Conservation (phyloP, 352 stramenopile genomes). For the Pythium dissimile region DNA sequence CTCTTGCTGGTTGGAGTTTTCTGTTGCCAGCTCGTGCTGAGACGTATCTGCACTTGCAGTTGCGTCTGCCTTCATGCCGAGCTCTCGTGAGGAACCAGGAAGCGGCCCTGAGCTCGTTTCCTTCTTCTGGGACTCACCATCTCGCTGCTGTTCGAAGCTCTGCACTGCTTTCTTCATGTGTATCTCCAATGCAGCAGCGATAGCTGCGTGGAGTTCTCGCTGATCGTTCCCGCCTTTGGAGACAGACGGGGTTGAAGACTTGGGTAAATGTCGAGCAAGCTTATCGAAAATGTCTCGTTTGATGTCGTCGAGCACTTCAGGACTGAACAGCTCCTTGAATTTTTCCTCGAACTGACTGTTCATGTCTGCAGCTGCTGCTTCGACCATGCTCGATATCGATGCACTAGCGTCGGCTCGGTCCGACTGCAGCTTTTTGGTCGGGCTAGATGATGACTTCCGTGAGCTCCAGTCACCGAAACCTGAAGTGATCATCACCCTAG, state of each 20-base stretch:
- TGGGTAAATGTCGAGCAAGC: slow-evolving; percentile 31
- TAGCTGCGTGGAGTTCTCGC: slow-evolving; percentile 44
- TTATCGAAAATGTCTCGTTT: slow-evolving; percentile 63
- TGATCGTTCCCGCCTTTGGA: slow-evolving; percentile 9
- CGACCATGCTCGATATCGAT: slow-evolving; percentile 15
- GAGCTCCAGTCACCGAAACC: too few relatives aligned
- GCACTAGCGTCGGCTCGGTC: neutral
- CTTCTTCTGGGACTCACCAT: slow-evolving; percentile 14
- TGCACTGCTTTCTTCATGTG: slow-evolving; percentile 41
- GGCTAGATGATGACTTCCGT: neutral
- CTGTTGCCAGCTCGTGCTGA: neutral
- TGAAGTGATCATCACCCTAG: too few relatives aligned
- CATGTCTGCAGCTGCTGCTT: slow-evolving; percentile 13
- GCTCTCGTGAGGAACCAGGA: too few relatives aligned
- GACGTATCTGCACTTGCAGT: neutral
- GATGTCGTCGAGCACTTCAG: slow-evolving; percentile 48
- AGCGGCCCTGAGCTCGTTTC: neutral
- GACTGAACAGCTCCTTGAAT: slow-evolving; percentile 50
- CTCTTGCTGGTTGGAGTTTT: neutral
- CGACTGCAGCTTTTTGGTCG: neutral
- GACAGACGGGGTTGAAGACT: neutral
- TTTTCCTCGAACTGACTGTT: slow-evolving; percentile 29
- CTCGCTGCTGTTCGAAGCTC: slow-evolving; percentile 21
- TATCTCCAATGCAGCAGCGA: slow-evolving; percentile 42
- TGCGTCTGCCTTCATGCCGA: too few relatives aligned